These are phyloP conservation scores for Mycena albidolilacea DNA, from an alignment of 768 basidiomycete genomes.

Conservation along the genomic window DNA sequence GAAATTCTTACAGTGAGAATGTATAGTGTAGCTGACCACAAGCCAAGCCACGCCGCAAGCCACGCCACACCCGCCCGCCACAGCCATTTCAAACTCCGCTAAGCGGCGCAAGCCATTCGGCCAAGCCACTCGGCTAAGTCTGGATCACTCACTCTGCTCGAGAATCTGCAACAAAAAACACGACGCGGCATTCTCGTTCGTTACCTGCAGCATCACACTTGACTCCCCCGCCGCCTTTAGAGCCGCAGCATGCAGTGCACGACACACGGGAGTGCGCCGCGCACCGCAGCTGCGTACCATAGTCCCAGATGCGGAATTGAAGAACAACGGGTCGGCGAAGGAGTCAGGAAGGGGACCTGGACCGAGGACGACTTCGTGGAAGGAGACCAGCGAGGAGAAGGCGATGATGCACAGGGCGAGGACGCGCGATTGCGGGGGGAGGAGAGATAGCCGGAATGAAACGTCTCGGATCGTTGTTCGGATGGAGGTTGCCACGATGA, in stretches of 20 bases:
- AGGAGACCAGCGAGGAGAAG: conserved; percentile 6
- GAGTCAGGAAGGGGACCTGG: background rate
- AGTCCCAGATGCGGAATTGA: background rate
- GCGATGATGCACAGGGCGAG: conserved; percentile 32
- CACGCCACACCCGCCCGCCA: no score
- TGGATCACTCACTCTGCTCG: conserved; percentile 8
- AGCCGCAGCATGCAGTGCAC: conserved; percentile 2
- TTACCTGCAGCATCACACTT: conserved; percentile 10
- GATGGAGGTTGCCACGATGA: background rate
- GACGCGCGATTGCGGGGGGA: conserved; percentile 17
- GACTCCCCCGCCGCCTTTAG: conserved; percentile 15
- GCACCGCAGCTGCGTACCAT: conserved; percentile 4
- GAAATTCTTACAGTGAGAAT: no score
- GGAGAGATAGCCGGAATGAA: conserved; percentile 2
- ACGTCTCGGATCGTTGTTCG: background rate
- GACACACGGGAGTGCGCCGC: background rate
- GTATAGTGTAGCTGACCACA: no score
- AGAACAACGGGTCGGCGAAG: conserved; percentile 1
- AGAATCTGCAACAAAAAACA: conserved; percentile 18
- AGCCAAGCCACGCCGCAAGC: no score
- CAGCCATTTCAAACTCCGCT: no score
- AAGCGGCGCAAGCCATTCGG: no score
- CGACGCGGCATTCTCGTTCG: conserved; percentile 21
- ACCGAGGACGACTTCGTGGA: conserved; percentile 22
- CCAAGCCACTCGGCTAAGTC: no score